These are phyloP conservation scores for Ampelocalamus luodianensis DNA, from an alignment of 176 grass and related monocot species.

Conservation along the genomic window DNA sequence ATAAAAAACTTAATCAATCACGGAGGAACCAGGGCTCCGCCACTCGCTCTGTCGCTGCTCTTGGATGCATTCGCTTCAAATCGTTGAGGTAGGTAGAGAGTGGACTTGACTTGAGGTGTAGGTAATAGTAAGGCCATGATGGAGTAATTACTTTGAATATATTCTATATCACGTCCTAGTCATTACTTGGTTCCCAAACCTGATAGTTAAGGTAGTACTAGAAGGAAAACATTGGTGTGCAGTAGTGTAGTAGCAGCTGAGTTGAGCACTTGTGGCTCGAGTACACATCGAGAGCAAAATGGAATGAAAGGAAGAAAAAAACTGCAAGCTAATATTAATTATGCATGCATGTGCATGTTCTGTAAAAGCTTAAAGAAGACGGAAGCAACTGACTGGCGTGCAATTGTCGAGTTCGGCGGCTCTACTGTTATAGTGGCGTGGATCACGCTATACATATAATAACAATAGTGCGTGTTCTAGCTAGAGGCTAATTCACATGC, in stretches of 20 bases:
- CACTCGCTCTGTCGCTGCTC: too few relatives aligned
- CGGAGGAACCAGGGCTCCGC: too few relatives aligned
- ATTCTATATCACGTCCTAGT: background rate
- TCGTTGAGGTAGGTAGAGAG: background rate
- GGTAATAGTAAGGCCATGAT: background rate
- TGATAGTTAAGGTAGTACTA: too few relatives aligned
- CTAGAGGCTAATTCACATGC: background rate
- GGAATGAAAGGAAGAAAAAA: background rate
- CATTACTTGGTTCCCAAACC: constrained; percentile 11
- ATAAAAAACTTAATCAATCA: too few relatives aligned
- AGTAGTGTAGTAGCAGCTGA: background rate
- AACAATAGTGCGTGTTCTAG: background rate
- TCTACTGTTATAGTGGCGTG: background rate
- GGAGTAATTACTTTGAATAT: constrained; percentile 9
- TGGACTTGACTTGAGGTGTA: background rate
- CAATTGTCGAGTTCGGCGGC: background rate
- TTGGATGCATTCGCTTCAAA: background rate
- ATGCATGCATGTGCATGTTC: constrained; percentile 10
- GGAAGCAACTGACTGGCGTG: constrained; percentile 17
- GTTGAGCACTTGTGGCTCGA: background rate
- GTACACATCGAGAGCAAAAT: background rate
- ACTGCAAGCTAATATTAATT: background rate
- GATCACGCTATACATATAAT: background rate
- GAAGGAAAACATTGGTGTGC: background rate
- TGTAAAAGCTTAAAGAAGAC: constrained; percentile 1